These are phyloP conservation scores for Phaseolus coccineus DNA, from an alignment of 331 rosid genomes.

Conservation along the genomic window DNA sequence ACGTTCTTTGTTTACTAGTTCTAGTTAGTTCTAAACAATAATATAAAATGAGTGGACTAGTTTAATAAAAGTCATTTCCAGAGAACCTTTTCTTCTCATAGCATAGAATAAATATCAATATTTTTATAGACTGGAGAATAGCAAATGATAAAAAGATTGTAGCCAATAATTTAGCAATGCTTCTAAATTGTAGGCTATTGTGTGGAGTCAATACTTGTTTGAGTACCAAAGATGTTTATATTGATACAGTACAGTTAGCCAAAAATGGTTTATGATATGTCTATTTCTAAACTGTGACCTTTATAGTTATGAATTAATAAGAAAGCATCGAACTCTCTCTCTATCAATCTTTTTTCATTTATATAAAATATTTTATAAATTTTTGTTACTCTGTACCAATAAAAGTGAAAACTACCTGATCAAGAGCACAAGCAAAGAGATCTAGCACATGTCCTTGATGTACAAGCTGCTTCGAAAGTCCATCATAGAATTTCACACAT, in stretches of 20 bases:
- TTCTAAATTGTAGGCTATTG: too few species aligned
- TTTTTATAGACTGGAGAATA: background rate
- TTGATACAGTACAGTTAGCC: too few species aligned
- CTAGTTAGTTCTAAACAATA: background rate
- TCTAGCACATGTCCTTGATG: constrained; percentile 98
- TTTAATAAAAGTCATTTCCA: constrained; percentile 5
- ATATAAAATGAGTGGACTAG: background rate
- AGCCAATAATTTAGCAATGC: background rate
- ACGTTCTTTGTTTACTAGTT: background rate
- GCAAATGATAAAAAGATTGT: background rate
- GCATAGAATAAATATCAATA: background rate
- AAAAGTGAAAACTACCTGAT: constrained; percentile 71
- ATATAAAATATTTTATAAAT: too few species aligned
- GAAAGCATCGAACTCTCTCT: too few species aligned
- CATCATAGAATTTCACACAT: constrained; percentile 91
- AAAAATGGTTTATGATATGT: too few species aligned
- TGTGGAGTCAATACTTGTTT: too few species aligned
- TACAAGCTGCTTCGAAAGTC: constrained; percentile 94
- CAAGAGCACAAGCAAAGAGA: constrained; percentile 96
- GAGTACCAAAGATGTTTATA: too few species aligned
- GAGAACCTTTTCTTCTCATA: background rate
- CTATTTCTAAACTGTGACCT: too few species aligned
- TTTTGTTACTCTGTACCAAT: too few species aligned
- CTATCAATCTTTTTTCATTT: too few species aligned
- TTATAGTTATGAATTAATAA: too few species aligned